phyloP scores from a whole-genome alignment of 257 asterid genomes.

The Scutellaria galericulata region DNA sequence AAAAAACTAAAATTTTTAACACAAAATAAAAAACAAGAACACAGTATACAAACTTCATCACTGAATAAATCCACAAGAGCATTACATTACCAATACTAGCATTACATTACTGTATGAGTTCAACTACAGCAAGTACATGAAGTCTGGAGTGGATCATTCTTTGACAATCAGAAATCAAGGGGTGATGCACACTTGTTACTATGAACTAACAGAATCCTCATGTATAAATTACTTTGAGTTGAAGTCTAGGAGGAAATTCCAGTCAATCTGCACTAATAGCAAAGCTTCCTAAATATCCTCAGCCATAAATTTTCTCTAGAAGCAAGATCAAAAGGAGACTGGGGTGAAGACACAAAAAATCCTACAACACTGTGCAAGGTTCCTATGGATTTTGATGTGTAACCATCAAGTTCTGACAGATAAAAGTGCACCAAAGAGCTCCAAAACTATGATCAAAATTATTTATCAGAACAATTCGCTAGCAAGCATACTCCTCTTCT shows the following conservation, averaged over 20 bases:
- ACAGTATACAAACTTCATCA: background rate
- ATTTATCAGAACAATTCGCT: slow-evolving; percentile 10
- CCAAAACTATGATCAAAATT: background rate
- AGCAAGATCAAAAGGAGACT: slow-evolving; percentile 2
- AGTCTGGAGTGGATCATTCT: background rate
- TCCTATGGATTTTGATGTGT: background rate
- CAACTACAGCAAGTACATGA: slow-evolving; percentile 1
- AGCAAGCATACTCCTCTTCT: slow-evolving; percentile 10
- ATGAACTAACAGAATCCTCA: background rate
- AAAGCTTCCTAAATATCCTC: slow-evolving; percentile 2
- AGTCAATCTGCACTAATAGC: slow-evolving; percentile 2
- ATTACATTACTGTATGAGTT: background rate
- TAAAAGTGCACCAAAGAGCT: background rate
- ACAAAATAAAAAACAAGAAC: background rate
- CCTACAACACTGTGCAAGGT: slow-evolving; percentile 7
- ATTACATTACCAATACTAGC: too few species aligned
- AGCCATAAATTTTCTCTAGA: background rate
- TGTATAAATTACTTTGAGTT: background rate
- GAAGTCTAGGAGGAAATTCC: background rate
- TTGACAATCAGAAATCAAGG: slow-evolving; percentile 9
- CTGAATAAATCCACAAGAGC: too few species aligned
- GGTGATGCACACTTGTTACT: background rate
- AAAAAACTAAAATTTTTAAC: background rate
- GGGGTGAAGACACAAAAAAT: slow-evolving; percentile 1
- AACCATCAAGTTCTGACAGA: background rate